Conservation (phyloP, 225 moss, liverwort and hornwort genomes). For the Ulota crispa region DNA sequence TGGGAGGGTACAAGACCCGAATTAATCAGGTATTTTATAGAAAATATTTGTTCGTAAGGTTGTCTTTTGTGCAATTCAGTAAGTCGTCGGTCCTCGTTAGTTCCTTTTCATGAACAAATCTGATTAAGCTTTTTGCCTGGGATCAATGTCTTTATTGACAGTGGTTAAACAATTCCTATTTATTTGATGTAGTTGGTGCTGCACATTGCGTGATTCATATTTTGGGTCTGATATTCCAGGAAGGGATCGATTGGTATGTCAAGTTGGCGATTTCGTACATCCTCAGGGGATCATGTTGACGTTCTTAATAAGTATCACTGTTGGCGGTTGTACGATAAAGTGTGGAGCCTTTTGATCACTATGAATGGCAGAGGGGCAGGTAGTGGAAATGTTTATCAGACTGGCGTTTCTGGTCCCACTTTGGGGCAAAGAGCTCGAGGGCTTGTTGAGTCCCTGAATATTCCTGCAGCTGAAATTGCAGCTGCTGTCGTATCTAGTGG, state of each 20-base stretch:
- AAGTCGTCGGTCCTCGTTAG: neutral
- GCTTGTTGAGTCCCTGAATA: constrained; percentile 74
- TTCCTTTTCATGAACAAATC: neutral
- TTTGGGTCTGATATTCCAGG: constrained; percentile 33
- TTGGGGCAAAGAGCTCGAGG: constrained; percentile 82
- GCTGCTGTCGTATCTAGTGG: constrained; percentile 86
- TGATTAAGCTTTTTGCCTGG: neutral
- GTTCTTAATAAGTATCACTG: constrained; percentile 57
- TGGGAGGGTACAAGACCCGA: constrained; percentile 44
- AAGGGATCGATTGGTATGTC: constrained; percentile 52
- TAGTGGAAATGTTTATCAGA: constrained; percentile 59
- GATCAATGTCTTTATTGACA: neutral
- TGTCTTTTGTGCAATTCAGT: neutral
- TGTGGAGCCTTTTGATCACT: constrained; percentile 70
- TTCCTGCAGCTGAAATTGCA: constrained; percentile 83
- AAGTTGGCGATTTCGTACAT: constrained; percentile 51
- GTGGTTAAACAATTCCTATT: neutral
- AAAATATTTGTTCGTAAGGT: neutral
- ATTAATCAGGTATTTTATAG: constrained; percentile 35
- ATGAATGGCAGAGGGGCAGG: constrained; percentile 75
- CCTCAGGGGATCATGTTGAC: constrained; percentile 40
- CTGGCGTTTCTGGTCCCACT: constrained; percentile 64
- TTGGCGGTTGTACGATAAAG: constrained; percentile 75
- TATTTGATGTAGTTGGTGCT: neutral
- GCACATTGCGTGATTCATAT: neutral